Percentiles rank a stretch among this genome's conserved stretches.
These are phyloP conservation scores for Eragrostis curvula DNA, from an alignment of 176 grass and related monocot species.

Conservation along the genomic window DNA sequence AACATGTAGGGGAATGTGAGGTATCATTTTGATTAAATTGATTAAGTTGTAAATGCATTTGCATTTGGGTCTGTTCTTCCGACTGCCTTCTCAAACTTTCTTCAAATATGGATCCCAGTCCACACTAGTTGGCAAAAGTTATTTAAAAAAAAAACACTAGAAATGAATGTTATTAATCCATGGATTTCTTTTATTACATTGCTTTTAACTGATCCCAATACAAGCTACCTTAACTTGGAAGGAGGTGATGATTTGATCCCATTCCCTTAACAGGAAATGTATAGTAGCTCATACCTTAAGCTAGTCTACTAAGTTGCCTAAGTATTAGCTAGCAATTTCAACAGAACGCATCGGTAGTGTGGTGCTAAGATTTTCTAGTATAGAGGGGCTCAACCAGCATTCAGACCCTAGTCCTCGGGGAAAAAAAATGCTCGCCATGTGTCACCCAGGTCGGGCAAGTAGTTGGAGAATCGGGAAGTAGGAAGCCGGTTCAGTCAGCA, in stretches of 20 bases:
- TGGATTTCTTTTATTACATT: background rate
- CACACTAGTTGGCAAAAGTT: background rate
- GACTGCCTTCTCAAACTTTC: background rate
- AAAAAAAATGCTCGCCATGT: background rate
- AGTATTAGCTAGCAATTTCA: background rate
- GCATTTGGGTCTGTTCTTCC: background rate
- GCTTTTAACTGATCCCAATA: background rate
- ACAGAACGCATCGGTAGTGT: background rate
- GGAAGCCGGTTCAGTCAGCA: too few species aligned
- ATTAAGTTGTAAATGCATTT: background rate
- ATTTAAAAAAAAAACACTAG: background rate
- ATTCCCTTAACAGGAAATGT: background rate
- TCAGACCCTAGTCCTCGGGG: background rate
- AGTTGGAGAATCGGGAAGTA: too few species aligned
- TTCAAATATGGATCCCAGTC: background rate
- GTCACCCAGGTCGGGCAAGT: too few species aligned
- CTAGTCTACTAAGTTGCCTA: slow-evolving; percentile 2
- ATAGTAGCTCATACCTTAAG: background rate
- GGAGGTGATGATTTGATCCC: background rate
- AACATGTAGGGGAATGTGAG: background rate
- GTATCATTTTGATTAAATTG: background rate
- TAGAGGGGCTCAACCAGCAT: background rate
- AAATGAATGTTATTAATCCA: background rate
- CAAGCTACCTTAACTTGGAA: background rate
- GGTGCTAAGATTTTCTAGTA: background rate